A percentile compares a stretch with the other conserved stretches of the same genome.
phyloP scores from a whole-genome alignment of 306 rosid genomes.

The Fragaria iinumae region DNA sequence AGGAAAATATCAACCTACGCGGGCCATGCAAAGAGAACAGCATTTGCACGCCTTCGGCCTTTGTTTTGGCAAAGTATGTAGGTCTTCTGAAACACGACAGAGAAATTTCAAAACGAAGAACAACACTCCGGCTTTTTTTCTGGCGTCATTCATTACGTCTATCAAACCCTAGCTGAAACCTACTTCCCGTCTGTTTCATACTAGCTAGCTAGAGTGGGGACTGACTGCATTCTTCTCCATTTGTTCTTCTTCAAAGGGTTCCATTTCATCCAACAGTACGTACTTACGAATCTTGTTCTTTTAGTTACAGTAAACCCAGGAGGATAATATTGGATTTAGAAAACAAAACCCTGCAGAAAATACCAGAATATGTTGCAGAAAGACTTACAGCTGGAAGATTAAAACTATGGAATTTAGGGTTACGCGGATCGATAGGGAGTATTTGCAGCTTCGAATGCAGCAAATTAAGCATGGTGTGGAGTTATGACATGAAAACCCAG shows the following conservation, averaged over 20 bases:
- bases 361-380: not conserved
- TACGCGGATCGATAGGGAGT: not conserved
- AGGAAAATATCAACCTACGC: not conserved
- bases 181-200: not conserved
- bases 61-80: slow-evolving; percentile 6
- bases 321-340: not conserved
- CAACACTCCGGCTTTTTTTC: slow-evolving; percentile 13
- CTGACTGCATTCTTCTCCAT: not conserved
- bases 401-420: not conserved
- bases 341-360: not conserved
- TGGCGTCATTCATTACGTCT: slow-evolving; percentile 37
- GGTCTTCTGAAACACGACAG: not conserved
- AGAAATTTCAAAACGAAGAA: slow-evolving; percentile 18
- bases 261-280: not conserved
- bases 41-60: not conserved
- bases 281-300: slow-evolving; percentile 22
- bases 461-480: not conserved
- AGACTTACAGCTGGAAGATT: not conserved
- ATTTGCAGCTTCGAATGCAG: not conserved
- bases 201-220: slow-evolving; percentile 29
- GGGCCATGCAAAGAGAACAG: not conserved
- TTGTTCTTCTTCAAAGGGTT: slow-evolving; percentile 1
- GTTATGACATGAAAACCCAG: not conserved
- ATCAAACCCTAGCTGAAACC: slow-evolving; percentile 21
- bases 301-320: not conserved